These are phyloP conservation scores for Penstemon newberryi DNA, from an alignment of 257 asterid genomes.

Conservation along the genomic window DNA sequence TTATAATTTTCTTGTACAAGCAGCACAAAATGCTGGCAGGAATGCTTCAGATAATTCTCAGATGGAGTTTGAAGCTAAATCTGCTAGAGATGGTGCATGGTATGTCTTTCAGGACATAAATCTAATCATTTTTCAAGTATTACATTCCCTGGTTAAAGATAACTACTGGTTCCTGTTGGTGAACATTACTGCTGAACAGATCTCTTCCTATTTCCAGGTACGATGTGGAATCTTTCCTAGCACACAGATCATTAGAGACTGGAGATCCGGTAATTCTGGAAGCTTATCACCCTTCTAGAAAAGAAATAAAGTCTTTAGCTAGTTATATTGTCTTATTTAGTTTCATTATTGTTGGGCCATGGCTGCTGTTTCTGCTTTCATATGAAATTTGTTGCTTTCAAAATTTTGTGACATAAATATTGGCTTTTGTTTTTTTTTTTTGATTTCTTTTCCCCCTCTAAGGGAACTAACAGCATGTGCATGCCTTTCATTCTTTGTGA, in stretches of 20 bases:
- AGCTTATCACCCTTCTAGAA: slow-evolving; percentile 31
- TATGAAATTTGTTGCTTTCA: background rate
- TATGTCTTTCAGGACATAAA: slow-evolving; percentile 34
- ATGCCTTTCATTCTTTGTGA: background rate
- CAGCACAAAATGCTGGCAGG: slow-evolving; percentile 57
- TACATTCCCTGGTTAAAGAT: background rate
- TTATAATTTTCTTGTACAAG: background rate
- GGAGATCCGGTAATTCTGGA: slow-evolving; percentile 74
- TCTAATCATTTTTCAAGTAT: slow-evolving; percentile 12
- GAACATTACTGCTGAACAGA: slow-evolving; percentile 12
- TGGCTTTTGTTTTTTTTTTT: background rate
- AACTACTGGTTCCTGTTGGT: background rate
- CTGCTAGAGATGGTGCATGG: slow-evolving; percentile 99
- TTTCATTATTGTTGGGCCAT: slow-evolving; percentile 14
- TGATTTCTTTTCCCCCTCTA: background rate
- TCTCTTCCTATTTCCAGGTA: slow-evolving; percentile 52
- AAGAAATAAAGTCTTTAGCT: slow-evolving; percentile 22
- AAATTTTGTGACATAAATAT: background rate
- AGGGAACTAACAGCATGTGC: background rate
- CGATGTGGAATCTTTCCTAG: slow-evolving; percentile 68
- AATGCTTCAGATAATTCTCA: slow-evolving; percentile 55
- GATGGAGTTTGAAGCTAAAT: slow-evolving; percentile 95
- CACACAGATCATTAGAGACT: slow-evolving; percentile 69
- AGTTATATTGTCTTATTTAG: slow-evolving; percentile 20
- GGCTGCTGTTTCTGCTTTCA: slow-evolving; percentile 19